phyloP scores from a whole-genome alignment of 2,329 filamentous ascomycete genomes.

The Colletotrichum sp. region DNA sequence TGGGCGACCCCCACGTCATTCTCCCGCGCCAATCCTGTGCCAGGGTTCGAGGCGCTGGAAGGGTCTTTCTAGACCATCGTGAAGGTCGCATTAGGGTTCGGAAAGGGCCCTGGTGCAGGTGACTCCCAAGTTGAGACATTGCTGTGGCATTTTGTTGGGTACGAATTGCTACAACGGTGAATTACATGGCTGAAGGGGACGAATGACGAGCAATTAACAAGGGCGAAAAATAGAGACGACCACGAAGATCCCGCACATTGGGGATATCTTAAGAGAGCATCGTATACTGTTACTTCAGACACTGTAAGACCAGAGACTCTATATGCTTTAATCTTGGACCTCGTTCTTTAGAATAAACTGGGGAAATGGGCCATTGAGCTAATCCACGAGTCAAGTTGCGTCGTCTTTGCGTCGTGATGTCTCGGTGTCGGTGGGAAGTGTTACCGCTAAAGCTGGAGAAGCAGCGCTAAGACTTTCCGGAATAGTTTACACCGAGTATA shows the following conservation, averaged over 20 bases:
- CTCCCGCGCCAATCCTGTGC: conserved; percentile 16
- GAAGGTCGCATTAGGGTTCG: background rate
- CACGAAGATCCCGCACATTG: background rate
- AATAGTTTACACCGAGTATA: background rate
- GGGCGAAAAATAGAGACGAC: background rate
- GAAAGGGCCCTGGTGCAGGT: background rate
- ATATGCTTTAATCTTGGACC: background rate
- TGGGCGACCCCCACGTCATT: conserved; percentile 12
- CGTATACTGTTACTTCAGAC: background rate
- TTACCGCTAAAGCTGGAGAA: background rate
- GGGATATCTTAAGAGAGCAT: background rate
- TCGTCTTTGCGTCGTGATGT: background rate
- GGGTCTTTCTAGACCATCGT: background rate
- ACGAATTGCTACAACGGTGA: background rate
- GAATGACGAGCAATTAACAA: background rate
- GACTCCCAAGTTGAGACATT: background rate
- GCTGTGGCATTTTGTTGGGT: background rate
- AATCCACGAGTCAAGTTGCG: background rate
- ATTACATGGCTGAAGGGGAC: background rate
- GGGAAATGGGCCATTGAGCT: background rate
- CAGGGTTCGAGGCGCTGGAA: background rate
- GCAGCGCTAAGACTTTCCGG: background rate
- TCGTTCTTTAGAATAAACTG: background rate
- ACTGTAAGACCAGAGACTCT: background rate
- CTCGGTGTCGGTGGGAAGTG: background rate